Conservation (phyloP, 192 early-diverging fungal genomes). For the Coemansia nantahalensis region DNA sequence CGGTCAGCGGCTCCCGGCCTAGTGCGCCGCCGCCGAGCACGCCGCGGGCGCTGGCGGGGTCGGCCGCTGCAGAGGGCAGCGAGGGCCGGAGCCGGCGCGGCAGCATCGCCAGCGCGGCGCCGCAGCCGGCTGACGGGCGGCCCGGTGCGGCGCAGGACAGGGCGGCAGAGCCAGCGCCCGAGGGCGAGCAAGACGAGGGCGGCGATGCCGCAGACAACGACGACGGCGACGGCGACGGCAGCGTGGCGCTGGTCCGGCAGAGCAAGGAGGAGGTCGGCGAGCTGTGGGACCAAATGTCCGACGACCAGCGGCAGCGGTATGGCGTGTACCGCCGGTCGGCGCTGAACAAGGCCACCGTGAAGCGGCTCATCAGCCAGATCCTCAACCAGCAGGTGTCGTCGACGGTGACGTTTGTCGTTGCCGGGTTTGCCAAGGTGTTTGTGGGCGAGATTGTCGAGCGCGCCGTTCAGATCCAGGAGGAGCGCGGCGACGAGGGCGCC, state of each 20-base stretch:
- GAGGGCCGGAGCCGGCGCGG: background rate
- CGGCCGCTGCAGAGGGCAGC: background rate
- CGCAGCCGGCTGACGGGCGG: too few species aligned
- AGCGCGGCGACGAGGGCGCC: constrained; percentile 70
- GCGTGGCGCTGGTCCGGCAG: constrained; percentile 19
- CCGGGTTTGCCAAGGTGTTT: constrained; percentile 89
- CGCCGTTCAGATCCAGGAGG: constrained; percentile 77
- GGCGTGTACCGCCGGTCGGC: constrained; percentile 77
- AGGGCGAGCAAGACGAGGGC: constrained; percentile 9
- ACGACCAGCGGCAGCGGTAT: constrained; percentile 74
- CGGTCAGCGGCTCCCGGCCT: constrained; percentile 6
- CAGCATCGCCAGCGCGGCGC: background rate
- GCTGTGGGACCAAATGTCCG: constrained; percentile 49
- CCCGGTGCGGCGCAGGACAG: background rate
- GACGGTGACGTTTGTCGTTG: constrained; percentile 77
- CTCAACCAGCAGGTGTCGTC: constrained; percentile 70
- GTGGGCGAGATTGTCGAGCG: constrained; percentile 87
- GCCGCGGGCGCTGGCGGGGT: background rate
- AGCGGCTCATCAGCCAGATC: constrained; percentile 64
- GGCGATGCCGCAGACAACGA: background rate
- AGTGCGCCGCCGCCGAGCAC: constrained; percentile 18
- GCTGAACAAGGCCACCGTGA: constrained; percentile 73
- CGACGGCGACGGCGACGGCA: constrained; percentile 9
- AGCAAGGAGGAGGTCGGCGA: constrained; percentile 44
- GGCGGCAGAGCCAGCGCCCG: background rate